phyloP scores from a whole-genome alignment of 148 eudicot species.

The Limonium bicolor region DNA sequence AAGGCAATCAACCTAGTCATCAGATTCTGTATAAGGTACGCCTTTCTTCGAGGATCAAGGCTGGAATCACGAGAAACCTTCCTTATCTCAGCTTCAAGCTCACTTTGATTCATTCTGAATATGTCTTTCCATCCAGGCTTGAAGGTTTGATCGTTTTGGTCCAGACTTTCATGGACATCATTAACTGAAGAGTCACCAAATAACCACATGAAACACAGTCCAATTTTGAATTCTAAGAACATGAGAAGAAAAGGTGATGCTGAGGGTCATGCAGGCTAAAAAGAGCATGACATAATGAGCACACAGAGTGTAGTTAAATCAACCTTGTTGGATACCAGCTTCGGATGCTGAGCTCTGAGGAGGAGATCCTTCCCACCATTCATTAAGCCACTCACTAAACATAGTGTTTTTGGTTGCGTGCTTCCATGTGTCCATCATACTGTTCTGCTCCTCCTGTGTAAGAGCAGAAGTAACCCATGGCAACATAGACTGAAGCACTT shows the following conservation, averaged over 20 bases:
- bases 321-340: constrained; percentile 38
- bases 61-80: constrained; percentile 90
- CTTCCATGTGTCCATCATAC: constrained; percentile 97
- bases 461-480: constrained; percentile 99
- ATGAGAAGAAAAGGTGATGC: background rate
- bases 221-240: background rate
- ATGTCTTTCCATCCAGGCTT: constrained; percentile 99
- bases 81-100: constrained; percentile 92
- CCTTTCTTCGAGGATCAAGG: constrained; percentile 97
- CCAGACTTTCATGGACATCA: constrained; percentile 45
- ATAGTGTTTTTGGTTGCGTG: constrained; percentile 94
- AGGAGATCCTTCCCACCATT: constrained; percentile 83
- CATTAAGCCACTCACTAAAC: constrained; percentile 97
- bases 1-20: constrained; percentile 63
- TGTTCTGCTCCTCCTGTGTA: constrained; percentile 92
- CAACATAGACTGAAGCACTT: constrained; percentile 95
- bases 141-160: constrained; percentile 58
- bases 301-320: background rate
- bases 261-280: background rate
- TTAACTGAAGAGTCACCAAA: constrained; percentile 21
- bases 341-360: constrained; percentile 39
- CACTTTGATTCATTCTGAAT: constrained; percentile 96
- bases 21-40: constrained; percentile 80
- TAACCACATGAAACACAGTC: background rate
- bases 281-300: background rate